phyloP scores from a whole-genome alignment of 2,329 filamentous ascomycete species.

The Hypoxylon sp. region DNA sequence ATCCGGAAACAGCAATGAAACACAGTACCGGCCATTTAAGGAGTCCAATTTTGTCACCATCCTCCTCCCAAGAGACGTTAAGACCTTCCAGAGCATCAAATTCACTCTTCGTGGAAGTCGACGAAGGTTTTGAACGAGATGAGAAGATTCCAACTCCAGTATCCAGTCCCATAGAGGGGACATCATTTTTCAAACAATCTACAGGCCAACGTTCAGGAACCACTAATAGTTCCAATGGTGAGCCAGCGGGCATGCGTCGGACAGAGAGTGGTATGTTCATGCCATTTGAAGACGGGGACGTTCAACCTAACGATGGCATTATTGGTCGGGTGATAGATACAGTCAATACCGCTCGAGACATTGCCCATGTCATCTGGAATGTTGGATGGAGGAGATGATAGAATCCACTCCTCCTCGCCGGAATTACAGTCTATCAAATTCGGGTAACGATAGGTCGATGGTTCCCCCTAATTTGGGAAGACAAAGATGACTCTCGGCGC shows the following conservation, averaged over 20 bases:
- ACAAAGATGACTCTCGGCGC: background rate
- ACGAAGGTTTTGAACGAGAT: conserved; percentile 72
- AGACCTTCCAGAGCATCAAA: conserved; percentile 77
- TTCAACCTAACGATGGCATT: conserved; percentile 72
- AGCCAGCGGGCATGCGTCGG: conserved; percentile 77
- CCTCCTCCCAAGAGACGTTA: conserved; percentile 86
- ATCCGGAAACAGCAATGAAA: conserved; percentile 75
- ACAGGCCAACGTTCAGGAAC: conserved; percentile 66
- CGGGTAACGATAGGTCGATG: background rate
- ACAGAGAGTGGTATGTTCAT: conserved; percentile 93
- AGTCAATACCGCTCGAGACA: conserved; percentile 79
- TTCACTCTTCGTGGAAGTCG: conserved; percentile 75
- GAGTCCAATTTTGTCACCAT: conserved; percentile 74
- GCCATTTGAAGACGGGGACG: conserved; percentile 84
- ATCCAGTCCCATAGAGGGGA: conserved; percentile 45
- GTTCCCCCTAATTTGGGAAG: background rate
- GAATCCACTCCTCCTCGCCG: conserved; percentile 18
- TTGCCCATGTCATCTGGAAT: conserved; percentile 80
- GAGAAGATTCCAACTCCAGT: conserved; percentile 62
- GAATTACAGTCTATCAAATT: conserved; percentile 7
- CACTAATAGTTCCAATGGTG: conserved; percentile 64
- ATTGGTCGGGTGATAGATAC: conserved; percentile 87
- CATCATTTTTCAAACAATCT: conserved; percentile 42
- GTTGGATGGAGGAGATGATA: conserved; percentile 73
- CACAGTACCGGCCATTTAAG: conserved; percentile 66